A percentile compares a stretch with the other conserved stretches of the same genome.
These are phyloP conservation scores for Gossypium sturtianum DNA, from an alignment of 345 rosid species.

Conservation along the genomic window DNA sequence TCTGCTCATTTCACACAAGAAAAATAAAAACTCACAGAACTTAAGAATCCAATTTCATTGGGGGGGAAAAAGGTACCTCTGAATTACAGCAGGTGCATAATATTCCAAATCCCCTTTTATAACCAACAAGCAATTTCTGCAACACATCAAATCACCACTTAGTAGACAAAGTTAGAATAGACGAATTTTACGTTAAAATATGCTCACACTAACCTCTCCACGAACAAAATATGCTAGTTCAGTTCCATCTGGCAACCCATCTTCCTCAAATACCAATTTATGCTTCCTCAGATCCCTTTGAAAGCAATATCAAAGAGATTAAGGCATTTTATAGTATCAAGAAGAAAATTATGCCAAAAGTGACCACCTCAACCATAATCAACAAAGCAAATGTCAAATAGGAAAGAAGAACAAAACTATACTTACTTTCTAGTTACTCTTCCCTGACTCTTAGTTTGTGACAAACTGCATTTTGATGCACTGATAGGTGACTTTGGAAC, in stretches of 20 bases:
- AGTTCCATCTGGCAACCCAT: constrained; percentile 78
- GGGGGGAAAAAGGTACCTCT: constrained; percentile 52
- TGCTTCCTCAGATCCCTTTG: constrained; percentile 81
- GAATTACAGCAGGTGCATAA: constrained; percentile 72
- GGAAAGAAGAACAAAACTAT: not conserved
- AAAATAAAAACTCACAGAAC: constrained; percentile 16
- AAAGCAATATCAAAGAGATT: constrained; percentile 15
- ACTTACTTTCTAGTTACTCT: constrained; percentile 75
- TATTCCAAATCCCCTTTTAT: constrained; percentile 78
- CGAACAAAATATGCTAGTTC: constrained; percentile 79
- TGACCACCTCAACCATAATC: constrained; percentile 1
- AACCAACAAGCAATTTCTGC: constrained; percentile 84
- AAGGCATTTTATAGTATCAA: constrained; percentile 3
- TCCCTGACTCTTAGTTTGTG: constrained; percentile 49
- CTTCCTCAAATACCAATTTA: constrained; percentile 82
- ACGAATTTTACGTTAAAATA: not conserved
- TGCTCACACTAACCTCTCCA: constrained; percentile 55
- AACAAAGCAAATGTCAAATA: not conserved
- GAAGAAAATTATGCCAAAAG: not conserved
- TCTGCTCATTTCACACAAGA: constrained; percentile 39
- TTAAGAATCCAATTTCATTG: constrained; percentile 10
- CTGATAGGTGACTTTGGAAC: constrained; percentile 29
- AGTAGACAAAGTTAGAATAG: constrained; percentile 9
- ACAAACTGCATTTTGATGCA: constrained; percentile 31
- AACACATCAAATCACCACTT: constrained; percentile 23